Base-by-base conservation (phyloP, 805 yeast genomes). In the Isabelozyma gotoi region DNA sequence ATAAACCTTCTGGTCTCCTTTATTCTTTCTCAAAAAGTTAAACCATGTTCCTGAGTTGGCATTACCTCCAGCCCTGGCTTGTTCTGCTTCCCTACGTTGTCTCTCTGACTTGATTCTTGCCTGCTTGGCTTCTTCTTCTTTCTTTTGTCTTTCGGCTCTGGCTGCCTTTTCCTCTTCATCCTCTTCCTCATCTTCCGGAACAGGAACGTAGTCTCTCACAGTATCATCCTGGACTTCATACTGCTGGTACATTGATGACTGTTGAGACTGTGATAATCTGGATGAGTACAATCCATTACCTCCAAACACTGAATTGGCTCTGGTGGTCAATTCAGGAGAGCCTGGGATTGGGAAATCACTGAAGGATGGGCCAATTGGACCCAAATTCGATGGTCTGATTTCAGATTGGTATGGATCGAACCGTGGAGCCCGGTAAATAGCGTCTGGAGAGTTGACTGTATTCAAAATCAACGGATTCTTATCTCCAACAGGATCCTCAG, bases 1-100 rank as follows among this genome's bases (percentile, higher is more conserved):
- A 48, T 83, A 76, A 0, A 90, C 86, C 57, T 87, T 88, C 33
- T 88, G 88, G 41, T 80, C 87, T 20, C 79, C 77, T 36, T 74
- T 75, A 38, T 65, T 63, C 36, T 73, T 59, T 19, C 60, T 47
- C 59, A 60, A 65, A 27, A 36, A 76, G 43, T 77, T 71, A 46
- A 85, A 65, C 88, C 96, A 86, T 7, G 84, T 74, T 16, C 51
- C 44, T 20, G 35, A 21, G 29, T 39, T 7, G 33, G 45, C 41
- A 10, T 21, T 34, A 19, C 43, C 42, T 2, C 45, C 41, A 11
- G 29, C 39, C 16, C 32, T 20, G 8, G 15, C 14, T 6, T 10
- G 19, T 7, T 44, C 49, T 12, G 45, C 49, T 21, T 38, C 49
- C 6, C 40, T 39, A 5, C 49, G 47, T 43, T 45, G 43, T 24